A percentile compares a stretch with the other conserved stretches of the same genome.
These are phyloP conservation scores for Chrysochromulina tobinii DNA, from an alignment of 78 protist species.

Conservation along the genomic window DNA sequence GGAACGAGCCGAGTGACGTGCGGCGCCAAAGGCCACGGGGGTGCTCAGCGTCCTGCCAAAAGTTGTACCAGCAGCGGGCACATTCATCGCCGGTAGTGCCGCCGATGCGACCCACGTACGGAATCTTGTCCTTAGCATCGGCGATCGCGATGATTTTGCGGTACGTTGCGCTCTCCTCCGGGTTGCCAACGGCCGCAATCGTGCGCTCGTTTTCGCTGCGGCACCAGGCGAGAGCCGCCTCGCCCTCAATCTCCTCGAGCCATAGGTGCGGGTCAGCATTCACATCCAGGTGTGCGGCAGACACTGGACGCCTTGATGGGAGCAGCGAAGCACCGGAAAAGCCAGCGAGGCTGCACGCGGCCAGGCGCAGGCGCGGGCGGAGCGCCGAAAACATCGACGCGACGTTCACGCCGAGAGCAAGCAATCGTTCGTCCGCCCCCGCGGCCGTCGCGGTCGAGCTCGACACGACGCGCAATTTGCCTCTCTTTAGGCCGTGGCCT, in stretches of 20 bases:
- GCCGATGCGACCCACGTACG: not conserved
- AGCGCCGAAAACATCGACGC: too few relatives aligned
- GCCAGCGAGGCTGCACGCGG: too few relatives aligned
- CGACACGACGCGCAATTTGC: too few relatives aligned
- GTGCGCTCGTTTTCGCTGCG: not conserved
- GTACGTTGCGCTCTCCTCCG: not conserved
- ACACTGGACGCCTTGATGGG: too few relatives aligned
- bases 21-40: constrained; percentile 36
- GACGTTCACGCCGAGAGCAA: too few relatives aligned
- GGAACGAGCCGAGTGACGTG: not conserved
- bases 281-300: too few relatives aligned
- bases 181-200: not conserved
- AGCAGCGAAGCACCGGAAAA: too few relatives aligned
- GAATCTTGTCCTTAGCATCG: constrained; percentile 36
- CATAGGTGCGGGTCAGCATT: not conserved
- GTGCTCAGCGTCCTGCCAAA: constrained; percentile 35
- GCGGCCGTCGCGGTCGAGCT: too few relatives aligned
- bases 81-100: not conserved
- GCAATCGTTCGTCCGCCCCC: too few relatives aligned
- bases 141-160: not conserved
- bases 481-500: too few relatives aligned
- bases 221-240: not conserved
- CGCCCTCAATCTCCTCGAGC: constrained; percentile 40
- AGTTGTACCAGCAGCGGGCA: constrained; percentile 28
- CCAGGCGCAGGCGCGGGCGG: too few relatives aligned